These are phyloP conservation scores for Podaxis carcinomalis DNA, from an alignment of 768 basidiomycete genomes.

Conservation along the genomic window DNA sequence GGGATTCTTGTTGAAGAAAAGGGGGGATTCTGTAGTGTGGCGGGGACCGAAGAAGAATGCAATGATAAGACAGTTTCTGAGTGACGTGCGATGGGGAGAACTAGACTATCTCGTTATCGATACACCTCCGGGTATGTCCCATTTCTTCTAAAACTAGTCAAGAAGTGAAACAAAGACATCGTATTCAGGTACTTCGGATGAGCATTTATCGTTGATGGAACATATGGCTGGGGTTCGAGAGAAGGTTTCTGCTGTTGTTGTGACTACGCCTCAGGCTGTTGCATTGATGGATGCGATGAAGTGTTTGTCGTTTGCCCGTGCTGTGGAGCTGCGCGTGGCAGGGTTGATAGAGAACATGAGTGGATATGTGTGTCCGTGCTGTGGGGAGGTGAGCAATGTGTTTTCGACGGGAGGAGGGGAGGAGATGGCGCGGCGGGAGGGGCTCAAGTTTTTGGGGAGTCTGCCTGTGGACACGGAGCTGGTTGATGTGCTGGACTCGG, in stretches of 20 bases:
- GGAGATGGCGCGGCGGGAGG: constrained; percentile 77
- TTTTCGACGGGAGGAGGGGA: constrained; percentile 94
- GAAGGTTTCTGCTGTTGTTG: constrained; percentile 79
- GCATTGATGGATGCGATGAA: constrained; percentile 95
- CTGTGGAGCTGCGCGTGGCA: constrained; percentile 80
- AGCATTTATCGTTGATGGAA: constrained; percentile 93
- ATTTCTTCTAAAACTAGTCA: constrained; percentile 10
- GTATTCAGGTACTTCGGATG: constrained; percentile 88
- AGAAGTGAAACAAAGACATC: not conserved
- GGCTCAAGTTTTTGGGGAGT: constrained; percentile 74
- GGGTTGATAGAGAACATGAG: constrained; percentile 99
- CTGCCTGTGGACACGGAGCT: constrained; percentile 93
- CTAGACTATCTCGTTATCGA: constrained; percentile 91
- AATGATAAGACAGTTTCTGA: constrained; percentile 94
- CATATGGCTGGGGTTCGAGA: constrained; percentile 84
- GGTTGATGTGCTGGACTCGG: constrained; percentile 70
- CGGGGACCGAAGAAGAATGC: constrained; percentile 98
- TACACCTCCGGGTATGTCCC: constrained; percentile 82
- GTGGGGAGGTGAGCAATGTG: constrained; percentile 90
- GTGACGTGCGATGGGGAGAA: constrained; percentile 93
- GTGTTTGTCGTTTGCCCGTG: constrained; percentile 91
- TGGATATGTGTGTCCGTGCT: constrained; percentile 96
- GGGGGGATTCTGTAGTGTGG: constrained; percentile 95
- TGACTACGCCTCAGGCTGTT: constrained; percentile 97
- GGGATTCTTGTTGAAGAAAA: constrained; percentile 87